Base-by-base conservation (phyloP, 2,329 filamentous ascomycete species). In the Pyrenochaeta sp. region DNA sequence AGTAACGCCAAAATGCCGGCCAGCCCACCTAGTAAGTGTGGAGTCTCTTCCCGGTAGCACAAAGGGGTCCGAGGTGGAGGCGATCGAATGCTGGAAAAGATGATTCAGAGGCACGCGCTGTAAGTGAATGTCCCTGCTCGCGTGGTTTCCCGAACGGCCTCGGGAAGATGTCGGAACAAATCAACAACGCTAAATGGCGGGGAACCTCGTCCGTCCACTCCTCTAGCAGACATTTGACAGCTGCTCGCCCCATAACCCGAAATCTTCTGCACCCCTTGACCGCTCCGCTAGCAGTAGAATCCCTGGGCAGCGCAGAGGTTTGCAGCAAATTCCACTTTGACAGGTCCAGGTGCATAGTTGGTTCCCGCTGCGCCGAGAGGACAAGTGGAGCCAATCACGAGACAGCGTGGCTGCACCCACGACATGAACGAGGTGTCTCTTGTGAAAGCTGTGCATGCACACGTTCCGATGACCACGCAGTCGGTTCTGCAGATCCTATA, bases 1-100 rank as follows among this genome's bases (percentile, higher is more conserved):
- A 41, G 51, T 36, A 45, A 46, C 49, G 51, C 56, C 44, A 51
- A 42, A 54, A 52, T 51, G n/a, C n/a, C 55, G 52, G 52, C 52
- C 58, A 50, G 40, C 42, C 36, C 20, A 24, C 45, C 30, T 36
- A 51, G 51, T 34, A 50, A 57, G 38, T 35, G 51, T 51, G 44
- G 46, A 55, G 53, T 63, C 65, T 60, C 62, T 64, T 63, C 36
- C 44, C 44, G 52, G 65, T 69, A 35, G 40, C 51, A 68, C 66
- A 48, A 22, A 35, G 29, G 23, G 41, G 41, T 24, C 36, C 43
- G 53, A 46, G 37, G 48, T 41, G 31, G 53, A 38, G 44, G 35
- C 41, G 38, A 47, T 44, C 39, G 52, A 53, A 44, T 46, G 55
- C 54, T 52, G 30, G 48, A 44, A 42, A 44, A 41, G 54, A 41